These are phyloP conservation scores for Paspalum vaginatum DNA, from an alignment of 176 grass and related monocot species.

Conservation along the genomic window DNA sequence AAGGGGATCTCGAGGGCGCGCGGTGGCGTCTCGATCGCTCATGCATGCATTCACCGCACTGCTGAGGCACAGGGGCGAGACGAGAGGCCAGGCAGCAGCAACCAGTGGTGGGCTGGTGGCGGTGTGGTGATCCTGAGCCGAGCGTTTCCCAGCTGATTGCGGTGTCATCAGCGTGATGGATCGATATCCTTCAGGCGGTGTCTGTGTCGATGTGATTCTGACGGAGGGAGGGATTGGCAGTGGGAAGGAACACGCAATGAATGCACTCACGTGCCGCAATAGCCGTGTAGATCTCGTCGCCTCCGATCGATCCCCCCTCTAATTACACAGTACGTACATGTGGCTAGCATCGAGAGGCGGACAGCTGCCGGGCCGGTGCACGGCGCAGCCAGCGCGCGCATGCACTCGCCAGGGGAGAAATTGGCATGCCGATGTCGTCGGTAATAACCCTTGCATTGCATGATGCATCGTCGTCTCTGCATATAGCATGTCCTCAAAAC, in stretches of 20 bases:
- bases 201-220: not conserved
- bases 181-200: too few relatives aligned
- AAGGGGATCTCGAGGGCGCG: not conserved
- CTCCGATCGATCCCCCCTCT: not conserved
- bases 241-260: conserved; percentile 3
- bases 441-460: too few relatives aligned
- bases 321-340: not conserved
- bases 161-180: too few relatives aligned
- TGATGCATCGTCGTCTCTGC: too few relatives aligned
- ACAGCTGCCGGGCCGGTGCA: not conserved
- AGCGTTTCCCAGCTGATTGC: too few relatives aligned
- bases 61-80: not conserved
- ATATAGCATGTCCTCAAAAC: not conserved
- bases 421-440: not conserved
- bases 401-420: not conserved
- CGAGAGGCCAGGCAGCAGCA: too few relatives aligned
- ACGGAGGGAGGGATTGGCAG: not conserved
- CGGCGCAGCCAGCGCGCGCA: too few relatives aligned
- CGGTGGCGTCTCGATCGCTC: not conserved
- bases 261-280: conserved; percentile 35
- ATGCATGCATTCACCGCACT: not conserved
- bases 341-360: not conserved
- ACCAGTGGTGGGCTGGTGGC: too few relatives aligned
- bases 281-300: not conserved
- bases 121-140: too few relatives aligned